A percentile compares a stretch with the other conserved stretches of the same genome.
phyloP scores from a whole-genome alignment of 2,329 filamentous ascomycete genomes.

The Botrytis galanthina region DNA sequence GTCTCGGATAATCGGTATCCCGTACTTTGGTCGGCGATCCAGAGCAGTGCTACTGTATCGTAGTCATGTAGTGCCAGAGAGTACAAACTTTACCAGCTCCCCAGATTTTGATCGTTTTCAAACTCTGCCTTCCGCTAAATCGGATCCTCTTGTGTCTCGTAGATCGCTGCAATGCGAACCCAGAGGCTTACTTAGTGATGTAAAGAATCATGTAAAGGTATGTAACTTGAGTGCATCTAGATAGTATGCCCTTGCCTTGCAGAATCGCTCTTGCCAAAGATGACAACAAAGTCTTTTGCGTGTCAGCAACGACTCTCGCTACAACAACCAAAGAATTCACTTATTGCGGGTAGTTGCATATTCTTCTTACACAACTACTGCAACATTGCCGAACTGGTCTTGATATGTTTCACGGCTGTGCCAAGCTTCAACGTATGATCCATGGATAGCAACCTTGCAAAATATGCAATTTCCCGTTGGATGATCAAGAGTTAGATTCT shows the following conservation, averaged over 20 bases:
- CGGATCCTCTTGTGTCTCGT: conserved; percentile 3
- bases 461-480: conserved; percentile 17
- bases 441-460: conserved; percentile 15
- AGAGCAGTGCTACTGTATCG: conserved; percentile 2
- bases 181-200: conserved; percentile 5
- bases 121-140: not conserved
- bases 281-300: conserved; percentile 13
- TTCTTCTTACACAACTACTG: conserved; percentile 18
- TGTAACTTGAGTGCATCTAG: conserved; percentile 2
- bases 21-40: conserved; percentile 21
- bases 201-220: conserved; percentile 8
- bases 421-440: conserved; percentile 22
- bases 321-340: conserved; percentile 4
- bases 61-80: conserved; percentile 18
- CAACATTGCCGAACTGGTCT: conserved; percentile 16
- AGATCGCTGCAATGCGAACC: conserved; percentile 3
- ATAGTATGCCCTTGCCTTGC: conserved; percentile 14
- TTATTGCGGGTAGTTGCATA: conserved; percentile 14
- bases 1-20: conserved; percentile 14
- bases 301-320: conserved; percentile 15
- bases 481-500: conserved; percentile 12
- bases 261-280: conserved; percentile 9
- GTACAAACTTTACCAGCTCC: conserved; percentile 17
- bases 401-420: conserved; percentile 19
- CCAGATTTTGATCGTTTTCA: conserved; percentile 16